These are phyloP conservation scores for Malassezia vespertilionis DNA, from an alignment of 1,284 basidiomycete species.

Conservation along the genomic window DNA sequence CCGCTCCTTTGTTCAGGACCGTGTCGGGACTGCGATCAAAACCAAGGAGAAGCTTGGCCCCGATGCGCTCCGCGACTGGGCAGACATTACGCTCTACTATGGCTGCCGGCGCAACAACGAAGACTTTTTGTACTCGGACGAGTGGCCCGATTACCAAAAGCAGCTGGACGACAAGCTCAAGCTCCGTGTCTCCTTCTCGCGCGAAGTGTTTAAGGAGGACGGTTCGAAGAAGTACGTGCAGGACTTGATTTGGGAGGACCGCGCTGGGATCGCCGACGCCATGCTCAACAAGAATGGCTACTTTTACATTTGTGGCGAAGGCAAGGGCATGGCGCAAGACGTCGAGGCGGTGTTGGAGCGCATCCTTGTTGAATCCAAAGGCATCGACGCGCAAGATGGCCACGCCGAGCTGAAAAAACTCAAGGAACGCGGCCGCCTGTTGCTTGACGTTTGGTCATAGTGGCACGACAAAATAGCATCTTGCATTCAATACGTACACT, in stretches of 20 bases:
- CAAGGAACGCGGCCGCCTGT: conserved; percentile 73
- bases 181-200: conserved; percentile 77
- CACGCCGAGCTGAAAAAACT: conserved; percentile 78
- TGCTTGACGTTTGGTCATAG: conserved; percentile 31
- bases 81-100: conserved; percentile 84
- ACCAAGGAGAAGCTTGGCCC: conserved; percentile 71
- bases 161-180: conserved; percentile 83
- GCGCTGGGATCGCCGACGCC: conserved; percentile 62
- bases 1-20: conserved; percentile 95
- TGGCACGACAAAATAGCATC: not conserved
- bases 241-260: conserved; percentile 53
- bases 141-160: conserved; percentile 76
- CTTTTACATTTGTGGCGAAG: conserved; percentile 67
- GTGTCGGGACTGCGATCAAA: conserved; percentile 82
- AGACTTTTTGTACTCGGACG: conserved; percentile 87
- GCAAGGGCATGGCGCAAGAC: conserved; percentile 85
- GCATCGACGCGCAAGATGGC: conserved; percentile 67
- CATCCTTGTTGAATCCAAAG: conserved; percentile 87
- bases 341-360: conserved; percentile 76
- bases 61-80: conserved; percentile 88
- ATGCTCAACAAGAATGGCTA: conserved; percentile 88
- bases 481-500: too few relatives aligned
- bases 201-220: conserved; percentile 64
- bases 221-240: conserved; percentile 96
- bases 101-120: conserved; percentile 76